Percentiles rank a stretch among this genome's conserved stretches.
These are phyloP conservation scores for Metschnikowia drakensbergensis DNA, from an alignment of 805 yeast genomes.

Conservation along the genomic window DNA sequence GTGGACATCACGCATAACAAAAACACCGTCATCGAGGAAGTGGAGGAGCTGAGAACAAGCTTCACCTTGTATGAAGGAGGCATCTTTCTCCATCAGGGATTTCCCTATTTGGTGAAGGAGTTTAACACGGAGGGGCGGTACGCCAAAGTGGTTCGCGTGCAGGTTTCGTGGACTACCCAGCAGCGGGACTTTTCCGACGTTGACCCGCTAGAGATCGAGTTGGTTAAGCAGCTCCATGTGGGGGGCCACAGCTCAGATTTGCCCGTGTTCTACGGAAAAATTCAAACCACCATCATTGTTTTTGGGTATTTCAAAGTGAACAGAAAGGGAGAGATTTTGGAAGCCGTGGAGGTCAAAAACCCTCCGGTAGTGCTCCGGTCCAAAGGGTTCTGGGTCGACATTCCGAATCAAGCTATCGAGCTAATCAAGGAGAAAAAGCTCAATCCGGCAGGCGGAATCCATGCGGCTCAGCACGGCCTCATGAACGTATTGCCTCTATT, in stretches of 20 bases:
- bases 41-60: constrained; percentile 83
- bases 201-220: constrained; percentile 75
- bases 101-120: constrained; percentile 80
- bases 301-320: constrained; percentile 93
- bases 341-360: constrained; percentile 86
- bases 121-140: constrained; percentile 72
- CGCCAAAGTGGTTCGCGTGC: constrained; percentile 84
- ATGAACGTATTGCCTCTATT: constrained; percentile 74
- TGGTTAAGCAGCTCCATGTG: constrained; percentile 49
- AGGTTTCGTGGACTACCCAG: constrained; percentile 89
- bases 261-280: constrained; percentile 73
- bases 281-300: constrained; percentile 69
- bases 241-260: constrained; percentile 34
- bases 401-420: constrained; percentile 64
- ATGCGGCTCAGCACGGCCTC: constrained; percentile 90
- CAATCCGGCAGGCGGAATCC: constrained; percentile 87
- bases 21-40: constrained; percentile 77
- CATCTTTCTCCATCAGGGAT: constrained; percentile 90
- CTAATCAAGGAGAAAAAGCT: constrained; percentile 54
- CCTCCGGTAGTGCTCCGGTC: constrained; percentile 72
- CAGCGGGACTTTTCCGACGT: constrained; percentile 93
- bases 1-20: constrained; percentile 81
- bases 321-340: constrained; percentile 71
- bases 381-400: constrained; percentile 90
- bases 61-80: constrained; percentile 92